Evolutionary conservation across 2,329 filamentous ascomycete genomes (phyloP).

Genomic region (Fusarium subtropicale): DNA sequence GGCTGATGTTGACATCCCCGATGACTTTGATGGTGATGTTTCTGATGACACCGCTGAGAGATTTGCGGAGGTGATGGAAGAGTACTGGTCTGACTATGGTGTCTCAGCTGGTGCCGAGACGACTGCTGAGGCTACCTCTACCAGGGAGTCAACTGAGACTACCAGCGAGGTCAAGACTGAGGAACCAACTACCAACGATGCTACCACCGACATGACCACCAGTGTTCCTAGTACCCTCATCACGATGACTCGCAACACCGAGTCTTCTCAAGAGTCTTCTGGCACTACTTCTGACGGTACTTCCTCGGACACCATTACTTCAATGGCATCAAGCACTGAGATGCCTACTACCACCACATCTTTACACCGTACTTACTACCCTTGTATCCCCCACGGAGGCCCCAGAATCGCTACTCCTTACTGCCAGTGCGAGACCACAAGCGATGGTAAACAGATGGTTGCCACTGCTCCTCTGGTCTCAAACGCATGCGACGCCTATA

Average conservation of each 20-base stretch:
- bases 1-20: neutral
- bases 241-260: conserved; percentile 8
- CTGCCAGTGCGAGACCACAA: conserved; percentile 21
- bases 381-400: neutral
- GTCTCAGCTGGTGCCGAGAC: neutral
- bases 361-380: conserved; percentile 9
- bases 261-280: neutral
- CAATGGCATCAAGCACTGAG: neutral
- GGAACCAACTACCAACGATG: neutral
- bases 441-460: neutral
- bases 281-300: neutral
- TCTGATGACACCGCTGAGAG: neutral
- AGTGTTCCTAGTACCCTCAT: conserved; percentile 9
- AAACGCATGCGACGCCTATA: neutral
- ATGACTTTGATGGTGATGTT: conserved; percentile 4
- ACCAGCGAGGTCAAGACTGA: neutral
- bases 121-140: neutral
- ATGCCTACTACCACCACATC: neutral
- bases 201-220: neutral
- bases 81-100: neutral
- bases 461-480: conserved; percentile 14
- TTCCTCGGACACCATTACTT: conserved; percentile 2
- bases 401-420: neutral
- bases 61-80: neutral
- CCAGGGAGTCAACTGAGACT: neutral